These are phyloP conservation scores for Pichia inconspicua DNA, from an alignment of 1,139 yeast genomes.

Conservation along the genomic window DNA sequence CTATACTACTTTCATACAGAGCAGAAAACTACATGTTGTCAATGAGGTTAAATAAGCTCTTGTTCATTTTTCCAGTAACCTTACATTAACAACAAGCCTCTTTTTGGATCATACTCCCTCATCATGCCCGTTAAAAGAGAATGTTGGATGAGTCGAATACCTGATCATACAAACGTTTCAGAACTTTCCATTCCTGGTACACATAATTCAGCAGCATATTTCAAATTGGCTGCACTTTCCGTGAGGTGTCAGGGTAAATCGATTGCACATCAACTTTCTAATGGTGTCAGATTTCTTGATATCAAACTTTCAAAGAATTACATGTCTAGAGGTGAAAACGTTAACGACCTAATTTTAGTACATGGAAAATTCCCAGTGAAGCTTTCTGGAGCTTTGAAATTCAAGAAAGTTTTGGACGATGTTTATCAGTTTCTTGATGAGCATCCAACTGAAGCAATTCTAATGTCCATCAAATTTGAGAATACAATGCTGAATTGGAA, in stretches of 20 bases:
- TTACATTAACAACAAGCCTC: too few species aligned
- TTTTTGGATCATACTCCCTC: background rate
- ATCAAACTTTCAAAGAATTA: slow-evolving; percentile 57
- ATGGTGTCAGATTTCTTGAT: slow-evolving; percentile 72
- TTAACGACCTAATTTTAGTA: slow-evolving; percentile 55
- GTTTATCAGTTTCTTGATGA: slow-evolving; percentile 49
- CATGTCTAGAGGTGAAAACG: slow-evolving; percentile 30
- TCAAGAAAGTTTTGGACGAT: slow-evolving; percentile 43
- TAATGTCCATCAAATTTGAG: slow-evolving; percentile 69
- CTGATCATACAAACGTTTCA: slow-evolving; percentile 45
- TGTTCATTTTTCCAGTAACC: too few species aligned
- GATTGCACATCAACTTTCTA: slow-evolving; percentile 52
- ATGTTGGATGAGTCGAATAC: slow-evolving; percentile 48
- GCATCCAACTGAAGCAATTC: slow-evolving; percentile 52
- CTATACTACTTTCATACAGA: too few species aligned
- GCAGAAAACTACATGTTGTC: too few species aligned
- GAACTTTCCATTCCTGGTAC: slow-evolving; percentile 69
- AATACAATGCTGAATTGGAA: slow-evolving; percentile 58
- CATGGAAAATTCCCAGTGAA: slow-evolving; percentile 75
- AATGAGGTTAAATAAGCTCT: too few species aligned
- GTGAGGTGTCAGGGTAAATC: slow-evolving; percentile 70
- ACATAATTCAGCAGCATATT: slow-evolving; percentile 72
- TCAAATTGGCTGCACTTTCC: slow-evolving; percentile 60
- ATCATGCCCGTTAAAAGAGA: background rate
- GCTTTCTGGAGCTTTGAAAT: slow-evolving; percentile 41